Conservation (phyloP, 768 basidiomycete genomes). For the Leucocoprinus sp. region DNA sequence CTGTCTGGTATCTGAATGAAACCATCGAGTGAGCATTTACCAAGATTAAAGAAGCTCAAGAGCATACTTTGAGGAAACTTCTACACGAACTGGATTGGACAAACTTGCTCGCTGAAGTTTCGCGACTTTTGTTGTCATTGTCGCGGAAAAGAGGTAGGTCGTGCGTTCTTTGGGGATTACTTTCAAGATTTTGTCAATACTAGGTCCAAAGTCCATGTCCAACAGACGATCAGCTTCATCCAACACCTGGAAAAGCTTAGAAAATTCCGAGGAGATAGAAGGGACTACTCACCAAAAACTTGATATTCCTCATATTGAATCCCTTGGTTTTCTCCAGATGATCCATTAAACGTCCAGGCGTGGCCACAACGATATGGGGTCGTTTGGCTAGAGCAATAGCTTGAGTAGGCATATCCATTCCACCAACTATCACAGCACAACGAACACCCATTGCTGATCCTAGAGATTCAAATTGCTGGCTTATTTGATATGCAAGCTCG, state of each 20-base stretch:
- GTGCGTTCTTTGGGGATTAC: slow-evolving; percentile 89
- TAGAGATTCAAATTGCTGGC: slow-evolving; percentile 90
- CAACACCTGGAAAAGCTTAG: slow-evolving; percentile 55
- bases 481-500: slow-evolving; percentile 96
- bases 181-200: slow-evolving; percentile 94
- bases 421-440: slow-evolving; percentile 89
- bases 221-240: slow-evolving; percentile 95
- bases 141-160: slow-evolving; percentile 96
- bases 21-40: slow-evolving; percentile 6
- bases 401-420: slow-evolving; percentile 86
- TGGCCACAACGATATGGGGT: slow-evolving; percentile 93
- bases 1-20: slow-evolving; percentile 81
- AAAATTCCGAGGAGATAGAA: neutral
- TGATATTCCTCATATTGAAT: slow-evolving; percentile 76
- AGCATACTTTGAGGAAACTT: slow-evolving; percentile 85
- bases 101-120: slow-evolving; percentile 93
- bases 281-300: slow-evolving; percentile 66
- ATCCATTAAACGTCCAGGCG: slow-evolving; percentile 87
- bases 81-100: slow-evolving; percentile 86
- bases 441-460: slow-evolving; percentile 92
- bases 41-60: neutral
- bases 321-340: slow-evolving; percentile 98
- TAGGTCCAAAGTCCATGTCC: slow-evolving; percentile 94
- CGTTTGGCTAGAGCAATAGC: slow-evolving; percentile 87
- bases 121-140: slow-evolving; percentile 97